These are phyloP conservation scores for Aspergillus incahuasiensis DNA, from an alignment of 495 filamentous ascomycete species.

Conservation along the genomic window DNA sequence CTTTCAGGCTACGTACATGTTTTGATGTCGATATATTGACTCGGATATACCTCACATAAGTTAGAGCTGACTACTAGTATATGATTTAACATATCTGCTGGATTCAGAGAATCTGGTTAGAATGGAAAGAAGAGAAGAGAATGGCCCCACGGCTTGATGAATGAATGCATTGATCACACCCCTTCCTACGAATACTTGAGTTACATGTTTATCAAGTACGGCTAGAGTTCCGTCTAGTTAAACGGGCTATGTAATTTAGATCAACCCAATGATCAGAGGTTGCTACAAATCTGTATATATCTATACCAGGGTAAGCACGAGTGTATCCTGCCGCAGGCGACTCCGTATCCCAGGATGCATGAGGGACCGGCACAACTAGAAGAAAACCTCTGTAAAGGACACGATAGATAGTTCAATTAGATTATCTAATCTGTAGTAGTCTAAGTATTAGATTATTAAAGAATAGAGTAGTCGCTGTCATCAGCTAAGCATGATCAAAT, in stretches of 20 bases:
- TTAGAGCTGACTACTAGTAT: neutral
- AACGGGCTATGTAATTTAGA: too few relatives aligned
- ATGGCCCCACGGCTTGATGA: neutral
- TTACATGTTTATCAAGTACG: too few relatives aligned
- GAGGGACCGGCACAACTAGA: too few relatives aligned
- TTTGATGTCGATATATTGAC: slow-evolving; percentile 5
- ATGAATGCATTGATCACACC: neutral
- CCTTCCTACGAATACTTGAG: neutral
- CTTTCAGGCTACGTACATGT: neutral
- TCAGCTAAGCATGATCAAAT: slow-evolving; percentile 14
- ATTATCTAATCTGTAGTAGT: neutral
- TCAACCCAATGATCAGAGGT: too few relatives aligned
- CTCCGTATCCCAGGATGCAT: too few relatives aligned
- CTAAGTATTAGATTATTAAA: neutral
- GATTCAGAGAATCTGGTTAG: slow-evolving; percentile 5
- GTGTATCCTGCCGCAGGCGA: too few relatives aligned
- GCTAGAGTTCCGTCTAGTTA: too few relatives aligned
- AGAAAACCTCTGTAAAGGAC: too few relatives aligned
- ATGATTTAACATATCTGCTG: neutral
- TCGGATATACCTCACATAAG: slow-evolving; percentile 12
- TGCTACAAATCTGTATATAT: too few relatives aligned
- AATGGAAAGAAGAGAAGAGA: neutral
- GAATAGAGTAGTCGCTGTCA: slow-evolving; percentile 14
- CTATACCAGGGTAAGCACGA: too few relatives aligned
- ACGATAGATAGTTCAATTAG: too few relatives aligned